Conservation (phyloP, 805 yeast species). For the Metschnikowia peoriensis region DNA sequence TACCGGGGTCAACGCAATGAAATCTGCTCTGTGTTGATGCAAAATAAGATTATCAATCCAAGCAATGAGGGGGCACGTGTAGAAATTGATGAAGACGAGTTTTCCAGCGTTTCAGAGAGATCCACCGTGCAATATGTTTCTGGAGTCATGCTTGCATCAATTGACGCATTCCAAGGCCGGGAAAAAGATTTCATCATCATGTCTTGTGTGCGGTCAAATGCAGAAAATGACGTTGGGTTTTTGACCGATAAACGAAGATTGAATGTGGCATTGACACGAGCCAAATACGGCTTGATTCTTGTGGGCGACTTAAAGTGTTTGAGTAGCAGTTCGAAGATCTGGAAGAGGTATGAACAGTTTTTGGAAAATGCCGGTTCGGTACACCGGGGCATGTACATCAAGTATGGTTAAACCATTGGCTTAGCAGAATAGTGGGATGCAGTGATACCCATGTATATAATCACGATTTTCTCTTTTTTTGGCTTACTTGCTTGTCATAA, state of each 20-base stretch:
- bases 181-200: constrained; percentile 44
- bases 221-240: constrained; percentile 38
- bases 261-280: constrained; percentile 45
- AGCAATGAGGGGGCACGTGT: constrained; percentile 42
- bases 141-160: constrained; percentile 70
- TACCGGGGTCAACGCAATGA: constrained; percentile 72
- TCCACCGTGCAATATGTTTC: background rate
- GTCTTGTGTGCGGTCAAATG: constrained; percentile 45
- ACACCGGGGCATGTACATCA: background rate
- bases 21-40: constrained; percentile 48
- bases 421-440: too few species aligned
- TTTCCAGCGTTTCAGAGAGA: constrained; percentile 35
- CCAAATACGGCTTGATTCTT: constrained; percentile 43
- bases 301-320: constrained; percentile 83
- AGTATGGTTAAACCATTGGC: background rate
- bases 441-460: too few species aligned
- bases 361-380: background rate
- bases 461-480: too few species aligned
- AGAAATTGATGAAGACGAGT: constrained; percentile 62
- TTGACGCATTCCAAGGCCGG: constrained; percentile 42
- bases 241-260: constrained; percentile 42
- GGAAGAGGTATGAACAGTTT: constrained; percentile 54
- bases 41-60: constrained; percentile 58
- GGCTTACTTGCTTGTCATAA: too few species aligned
- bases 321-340: constrained; percentile 57